These are phyloP conservation scores for Heliamphora pulchella DNA, from an alignment of 179 eudicot genomes.

Conservation along the genomic window DNA sequence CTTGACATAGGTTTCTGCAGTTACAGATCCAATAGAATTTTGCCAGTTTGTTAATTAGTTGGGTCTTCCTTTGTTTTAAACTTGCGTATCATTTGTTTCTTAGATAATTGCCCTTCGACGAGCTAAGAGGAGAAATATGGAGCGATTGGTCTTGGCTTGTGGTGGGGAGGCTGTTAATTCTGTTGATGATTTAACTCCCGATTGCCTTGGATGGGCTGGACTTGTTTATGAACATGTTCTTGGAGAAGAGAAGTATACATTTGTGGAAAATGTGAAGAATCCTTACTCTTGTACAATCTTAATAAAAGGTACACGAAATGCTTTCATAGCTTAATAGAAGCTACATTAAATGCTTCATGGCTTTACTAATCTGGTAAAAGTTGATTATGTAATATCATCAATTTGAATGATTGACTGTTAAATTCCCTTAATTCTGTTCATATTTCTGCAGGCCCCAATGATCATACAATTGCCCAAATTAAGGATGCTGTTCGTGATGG, in stretches of 20 bases:
- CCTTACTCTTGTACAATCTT: slow-evolving; percentile 91
- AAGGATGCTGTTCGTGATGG: slow-evolving; percentile 99
- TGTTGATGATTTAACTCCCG: slow-evolving; percentile 85
- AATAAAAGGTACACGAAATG: slow-evolving; percentile 58
- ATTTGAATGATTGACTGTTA: slow-evolving; percentile 1
- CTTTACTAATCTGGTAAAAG: neutral
- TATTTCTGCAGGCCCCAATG: slow-evolving; percentile 70
- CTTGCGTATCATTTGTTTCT: slow-evolving; percentile 16
- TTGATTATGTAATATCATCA: neutral
- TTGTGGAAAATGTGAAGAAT: slow-evolving; percentile 89
- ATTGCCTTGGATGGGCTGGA: slow-evolving; percentile 98
- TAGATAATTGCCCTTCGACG: slow-evolving; percentile 87
- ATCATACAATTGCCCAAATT: slow-evolving; percentile 95
- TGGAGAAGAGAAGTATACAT: slow-evolving; percentile 94
- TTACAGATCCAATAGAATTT: neutral
- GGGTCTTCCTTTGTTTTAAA: neutral
- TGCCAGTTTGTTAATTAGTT: neutral
- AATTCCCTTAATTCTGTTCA: neutral
- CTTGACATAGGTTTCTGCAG: slow-evolving; percentile 7
- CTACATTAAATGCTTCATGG: slow-evolving; percentile 27
- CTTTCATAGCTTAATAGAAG: slow-evolving; percentile 50
- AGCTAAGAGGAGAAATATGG: slow-evolving; percentile 97
- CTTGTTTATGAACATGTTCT: slow-evolving; percentile 91
- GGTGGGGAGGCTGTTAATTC: slow-evolving; percentile 97
- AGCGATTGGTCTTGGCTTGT: slow-evolving; percentile 89